These are phyloP conservation scores for Diaporthe humulicola DNA, from an alignment of 2,329 filamentous ascomycete genomes.

Conservation along the genomic window DNA sequence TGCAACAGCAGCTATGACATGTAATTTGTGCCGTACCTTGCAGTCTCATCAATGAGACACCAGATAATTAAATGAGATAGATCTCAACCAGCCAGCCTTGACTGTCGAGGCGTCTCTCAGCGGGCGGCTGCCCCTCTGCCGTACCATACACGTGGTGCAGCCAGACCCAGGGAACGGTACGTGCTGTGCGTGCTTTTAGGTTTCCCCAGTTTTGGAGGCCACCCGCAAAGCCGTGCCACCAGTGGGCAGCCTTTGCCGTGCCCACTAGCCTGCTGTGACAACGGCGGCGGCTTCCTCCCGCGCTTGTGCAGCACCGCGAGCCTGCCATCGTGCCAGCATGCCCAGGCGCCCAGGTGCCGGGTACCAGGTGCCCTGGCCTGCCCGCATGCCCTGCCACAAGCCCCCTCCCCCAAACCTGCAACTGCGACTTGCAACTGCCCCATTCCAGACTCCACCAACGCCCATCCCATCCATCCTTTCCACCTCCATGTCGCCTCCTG, in stretches of 20 bases:
- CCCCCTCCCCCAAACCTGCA: conserved; percentile 32
- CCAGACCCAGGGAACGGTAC: not conserved
- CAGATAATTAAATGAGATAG: not conserved
- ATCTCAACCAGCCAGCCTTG: not conserved
- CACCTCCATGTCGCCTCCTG: conserved; percentile 32
- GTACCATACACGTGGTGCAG: not conserved
- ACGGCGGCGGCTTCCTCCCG: conserved; percentile 29
- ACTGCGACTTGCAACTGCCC: conserved; percentile 31
- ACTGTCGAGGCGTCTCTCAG: conserved; percentile 12
- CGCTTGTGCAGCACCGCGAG: not conserved
- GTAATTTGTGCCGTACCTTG: not conserved
- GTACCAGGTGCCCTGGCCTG: conserved; percentile 20
- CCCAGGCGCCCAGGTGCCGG: not conserved
- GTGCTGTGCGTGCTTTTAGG: conserved; percentile 20
- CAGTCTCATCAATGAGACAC: not conserved
- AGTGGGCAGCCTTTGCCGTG: too few relatives aligned
- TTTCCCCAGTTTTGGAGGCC: conserved; percentile 34
- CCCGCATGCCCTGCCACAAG: conserved; percentile 26
- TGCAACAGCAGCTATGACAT: conserved; percentile 1
- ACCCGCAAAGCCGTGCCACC: conserved; percentile 16
- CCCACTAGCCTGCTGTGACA: conserved; percentile 12
- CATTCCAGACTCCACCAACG: conserved; percentile 30
- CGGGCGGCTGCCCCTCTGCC: conserved; percentile 18
- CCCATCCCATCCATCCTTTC: conserved; percentile 14
- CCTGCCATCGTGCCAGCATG: not conserved